phyloP scores from a whole-genome alignment of 1,139 yeast genomes.

The Sugiyamaella castrensis region DNA sequence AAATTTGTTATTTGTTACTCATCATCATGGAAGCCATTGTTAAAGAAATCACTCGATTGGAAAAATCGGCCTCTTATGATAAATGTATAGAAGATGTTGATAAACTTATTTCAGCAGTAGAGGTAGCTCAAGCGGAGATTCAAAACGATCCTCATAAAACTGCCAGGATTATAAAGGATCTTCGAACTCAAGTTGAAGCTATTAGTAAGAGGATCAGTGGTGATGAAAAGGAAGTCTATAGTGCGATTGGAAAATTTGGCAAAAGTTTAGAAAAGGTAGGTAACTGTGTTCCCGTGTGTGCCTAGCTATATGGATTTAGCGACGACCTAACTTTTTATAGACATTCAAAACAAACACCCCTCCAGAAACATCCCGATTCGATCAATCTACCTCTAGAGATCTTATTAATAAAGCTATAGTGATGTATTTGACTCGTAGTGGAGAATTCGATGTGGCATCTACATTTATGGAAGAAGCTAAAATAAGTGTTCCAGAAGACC shows the following conservation, averaged over 20 bases:
- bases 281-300: not conserved
- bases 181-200: constrained; percentile 10
- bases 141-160: constrained; percentile 10
- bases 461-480: constrained; percentile 37
- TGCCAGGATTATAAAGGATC: constrained; percentile 1
- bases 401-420: constrained; percentile 40
- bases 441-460: constrained; percentile 42
- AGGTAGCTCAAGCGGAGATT: constrained; percentile 25
- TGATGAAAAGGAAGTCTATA: constrained; percentile 35
- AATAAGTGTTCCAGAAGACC: constrained; percentile 32
- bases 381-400: constrained; percentile 7
- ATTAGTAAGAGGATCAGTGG: constrained; percentile 20
- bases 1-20: not conserved
- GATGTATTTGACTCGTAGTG: constrained; percentile 45
- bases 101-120: constrained; percentile 30
- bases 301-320: no score
- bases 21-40: constrained; percentile 31
- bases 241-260: constrained; percentile 35
- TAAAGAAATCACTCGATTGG: constrained; percentile 31
- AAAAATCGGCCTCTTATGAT: constrained; percentile 31
- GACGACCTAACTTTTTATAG: constrained; percentile 15
- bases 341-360: constrained; percentile 31
- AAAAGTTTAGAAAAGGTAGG: constrained; percentile 36
- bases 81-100: constrained; percentile 34
- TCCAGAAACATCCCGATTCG: constrained; percentile 16